Conservation (phyloP, 2,329 filamentous ascomycete species). For the Claviceps sorghi region DNA sequence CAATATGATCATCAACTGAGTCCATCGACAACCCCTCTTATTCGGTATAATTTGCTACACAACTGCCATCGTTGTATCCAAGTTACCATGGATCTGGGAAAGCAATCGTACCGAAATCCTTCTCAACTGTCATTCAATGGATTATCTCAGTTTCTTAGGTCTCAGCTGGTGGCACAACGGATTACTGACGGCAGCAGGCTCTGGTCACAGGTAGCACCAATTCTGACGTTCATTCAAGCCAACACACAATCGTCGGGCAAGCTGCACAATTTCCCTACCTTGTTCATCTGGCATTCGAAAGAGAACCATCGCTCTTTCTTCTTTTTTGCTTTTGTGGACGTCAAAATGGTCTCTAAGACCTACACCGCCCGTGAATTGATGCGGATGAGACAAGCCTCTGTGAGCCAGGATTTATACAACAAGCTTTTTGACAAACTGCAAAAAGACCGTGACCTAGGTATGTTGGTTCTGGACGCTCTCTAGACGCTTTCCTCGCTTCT, state of each 20-base stretch:
- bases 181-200: conserved; percentile 17
- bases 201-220: conserved; percentile 17
- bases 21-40: conserved; percentile 14
- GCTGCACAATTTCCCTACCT: conserved; percentile 19
- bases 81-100: conserved; percentile 14
- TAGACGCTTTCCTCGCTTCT: not conserved
- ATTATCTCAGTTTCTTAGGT: conserved; percentile 14
- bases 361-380: conserved; percentile 34
- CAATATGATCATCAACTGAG: conserved; percentile 24
- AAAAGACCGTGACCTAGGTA: conserved; percentile 27
- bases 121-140: conserved; percentile 6
- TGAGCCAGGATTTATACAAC: conserved; percentile 14
- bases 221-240: conserved; percentile 21
- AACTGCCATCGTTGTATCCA: conserved; percentile 16
- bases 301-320: conserved; percentile 23
- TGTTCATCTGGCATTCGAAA: conserved; percentile 24
- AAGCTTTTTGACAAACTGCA: conserved; percentile 21
- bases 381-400: conserved; percentile 15
- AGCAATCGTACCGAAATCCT: conserved; percentile 15
- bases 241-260: conserved; percentile 9
- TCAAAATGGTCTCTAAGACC: conserved; percentile 26
- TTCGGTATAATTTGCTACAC: conserved; percentile 18
- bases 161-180: conserved; percentile 14
- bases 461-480: conserved; percentile 3
- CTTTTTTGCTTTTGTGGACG: conserved; percentile 24